Conservation (phyloP, 345 rosid species). For the Gossypium sturtianum region DNA sequence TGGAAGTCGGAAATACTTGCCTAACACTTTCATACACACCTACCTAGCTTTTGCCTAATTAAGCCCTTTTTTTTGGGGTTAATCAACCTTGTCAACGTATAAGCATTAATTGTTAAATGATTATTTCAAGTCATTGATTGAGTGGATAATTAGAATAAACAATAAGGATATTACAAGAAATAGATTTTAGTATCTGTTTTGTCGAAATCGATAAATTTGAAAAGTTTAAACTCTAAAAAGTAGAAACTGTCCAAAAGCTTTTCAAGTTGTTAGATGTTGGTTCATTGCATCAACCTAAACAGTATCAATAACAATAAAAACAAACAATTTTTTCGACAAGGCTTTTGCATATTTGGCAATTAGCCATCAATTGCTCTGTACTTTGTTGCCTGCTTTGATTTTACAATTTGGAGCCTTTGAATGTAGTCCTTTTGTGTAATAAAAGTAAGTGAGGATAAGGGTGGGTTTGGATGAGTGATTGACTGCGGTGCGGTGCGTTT, state of each 20-base stretch:
- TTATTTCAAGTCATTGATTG: not conserved
- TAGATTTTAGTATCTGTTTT: not conserved
- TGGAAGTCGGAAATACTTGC: conserved; percentile 17
- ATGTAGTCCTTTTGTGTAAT: not conserved
- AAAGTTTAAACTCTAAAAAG: not conserved
- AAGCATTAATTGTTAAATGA: not conserved
- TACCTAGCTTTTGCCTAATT: conserved; percentile 1
- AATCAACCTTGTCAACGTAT: not conserved
- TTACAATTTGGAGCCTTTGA: not conserved
- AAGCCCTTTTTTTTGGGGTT: not conserved
- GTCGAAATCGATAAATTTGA: not conserved
- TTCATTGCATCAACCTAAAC: conserved; percentile 1
- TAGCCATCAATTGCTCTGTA: not conserved
- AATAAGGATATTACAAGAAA: not conserved
- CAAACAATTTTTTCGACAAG: not conserved
- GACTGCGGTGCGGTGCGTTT: no score
- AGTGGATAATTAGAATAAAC: not conserved
- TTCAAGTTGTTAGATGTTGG: not conserved
- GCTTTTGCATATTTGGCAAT: conserved; percentile 1
- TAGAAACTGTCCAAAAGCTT: not conserved
- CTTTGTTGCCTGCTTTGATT: conserved; percentile 2
- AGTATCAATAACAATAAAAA: not conserved
- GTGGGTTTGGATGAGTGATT: no score
- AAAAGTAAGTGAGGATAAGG: not conserved
- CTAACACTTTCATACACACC: conserved; percentile 17